Base-by-base conservation (phyloP, 371 early-diverging fungal species). In the Batrachochytrium dendrobatidis region DNA sequence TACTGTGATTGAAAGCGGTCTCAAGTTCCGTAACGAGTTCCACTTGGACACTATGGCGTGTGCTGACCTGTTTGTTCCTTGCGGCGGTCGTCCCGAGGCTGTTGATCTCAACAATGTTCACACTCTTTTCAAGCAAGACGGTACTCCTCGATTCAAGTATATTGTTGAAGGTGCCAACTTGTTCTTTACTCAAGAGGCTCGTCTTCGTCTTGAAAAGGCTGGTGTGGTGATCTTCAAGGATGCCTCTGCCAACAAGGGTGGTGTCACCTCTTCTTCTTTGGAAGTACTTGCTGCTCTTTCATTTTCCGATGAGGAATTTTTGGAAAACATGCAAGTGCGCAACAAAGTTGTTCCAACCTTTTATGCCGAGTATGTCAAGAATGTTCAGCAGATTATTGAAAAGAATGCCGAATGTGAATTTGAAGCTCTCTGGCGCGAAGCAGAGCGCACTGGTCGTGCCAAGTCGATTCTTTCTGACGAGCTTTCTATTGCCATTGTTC, bases 241-340 rank as follows among this genome's bases (percentile, higher is more conserved):
- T 74, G 95, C 98, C 5, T 94, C 94, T 2, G 95, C 98, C 58
- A 97, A 97, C 81, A 97, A 97, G 81, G 98, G 98, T 57, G 98
- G 98, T 68, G 98, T 97, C 29, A 97, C 98, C 6, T 93, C 93
- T 4, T 92, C 93, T 4, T 95, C 95, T 6, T 80, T 97, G 6
- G 78, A 77, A 59, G 98, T 97, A n/a, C 75, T 97, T 59, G 95
- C 98, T 50, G 97, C 98, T 4, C 75, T 97, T 61, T 81, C 97
- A 8, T 90, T 97, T 66, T 84, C 79, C 50, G 97, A 97, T 70
- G 86, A 84, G 33, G 94, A 89, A 66, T 95, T 94, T 71, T 84
- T 72, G 25, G 73, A 88, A 58, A 77, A 90, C 68, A 97, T 97
- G 98, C 88, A 87, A 72, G 91, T 93, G 60, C 83, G 86, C 59